A percentile compares a stretch with the other conserved stretches of the same genome.
Evolutionary conservation across 2,329 filamentous ascomycete genomes (phyloP).

Genomic region (Calonectria pseudoturangicola): DNA sequence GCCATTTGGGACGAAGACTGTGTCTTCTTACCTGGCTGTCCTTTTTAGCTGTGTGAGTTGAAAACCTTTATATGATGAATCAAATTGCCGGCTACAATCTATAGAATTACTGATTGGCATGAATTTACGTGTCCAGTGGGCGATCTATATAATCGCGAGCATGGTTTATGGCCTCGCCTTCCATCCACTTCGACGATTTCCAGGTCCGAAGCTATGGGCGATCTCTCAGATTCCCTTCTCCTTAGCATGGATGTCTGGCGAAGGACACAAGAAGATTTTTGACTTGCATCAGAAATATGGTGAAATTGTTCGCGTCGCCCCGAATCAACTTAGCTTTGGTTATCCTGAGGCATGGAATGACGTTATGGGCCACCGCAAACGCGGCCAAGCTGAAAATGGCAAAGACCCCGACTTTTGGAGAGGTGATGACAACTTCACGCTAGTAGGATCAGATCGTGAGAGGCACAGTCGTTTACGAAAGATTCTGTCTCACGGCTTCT

Average conservation of each 20-base stretch:
- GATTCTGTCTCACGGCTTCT: constrained; percentile 53
- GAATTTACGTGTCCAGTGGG: not conserved
- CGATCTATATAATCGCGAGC: not conserved
- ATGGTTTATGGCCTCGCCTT: constrained; percentile 25
- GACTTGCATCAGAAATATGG: constrained; percentile 52
- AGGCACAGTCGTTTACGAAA: constrained; percentile 40
- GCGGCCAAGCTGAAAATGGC: constrained; percentile 18
- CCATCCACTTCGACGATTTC: constrained; percentile 28
- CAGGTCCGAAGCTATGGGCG: constrained; percentile 30
- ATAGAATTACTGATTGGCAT: too few species aligned
- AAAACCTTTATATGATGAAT: too few species aligned
- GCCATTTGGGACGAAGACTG: too few species aligned
- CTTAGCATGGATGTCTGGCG: not conserved
- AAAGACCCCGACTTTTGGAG: constrained; percentile 36
- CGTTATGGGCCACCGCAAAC: constrained; percentile 38
- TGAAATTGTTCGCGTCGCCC: constrained; percentile 62
- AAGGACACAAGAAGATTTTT: not conserved
- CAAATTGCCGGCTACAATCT: too few species aligned
- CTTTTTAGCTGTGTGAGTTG: too few species aligned
- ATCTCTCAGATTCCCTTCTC: constrained; percentile 13
- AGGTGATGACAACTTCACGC: constrained; percentile 15
- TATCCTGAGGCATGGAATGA: constrained; percentile 41
- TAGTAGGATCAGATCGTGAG: constrained; percentile 19
- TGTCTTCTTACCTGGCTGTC: too few species aligned
- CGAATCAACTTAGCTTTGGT: constrained; percentile 59